A percentile compares a stretch with the other conserved stretches of the same genome.
Conservation (phyloP, 257 asterid genomes). For the Penstemon davidsonii region DNA sequence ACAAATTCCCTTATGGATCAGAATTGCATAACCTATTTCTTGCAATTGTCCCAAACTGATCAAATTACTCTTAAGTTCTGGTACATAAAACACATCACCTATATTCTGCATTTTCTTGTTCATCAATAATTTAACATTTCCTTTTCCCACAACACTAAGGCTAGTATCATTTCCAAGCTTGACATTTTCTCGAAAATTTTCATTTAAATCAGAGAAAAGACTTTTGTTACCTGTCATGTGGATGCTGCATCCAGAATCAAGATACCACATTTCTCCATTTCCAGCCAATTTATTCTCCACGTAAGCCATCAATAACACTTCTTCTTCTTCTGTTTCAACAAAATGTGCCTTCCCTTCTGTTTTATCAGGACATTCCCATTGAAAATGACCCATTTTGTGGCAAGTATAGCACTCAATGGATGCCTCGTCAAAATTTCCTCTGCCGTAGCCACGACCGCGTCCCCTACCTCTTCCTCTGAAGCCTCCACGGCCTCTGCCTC, state of each 20-base stretch:
- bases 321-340: slow-evolving; percentile 23
- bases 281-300: neutral
- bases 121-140: slow-evolving; percentile 10
- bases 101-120: no score
- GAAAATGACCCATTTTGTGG: slow-evolving; percentile 18
- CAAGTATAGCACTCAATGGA: slow-evolving; percentile 19
- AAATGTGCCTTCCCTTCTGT: slow-evolving; percentile 4
- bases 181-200: neutral
- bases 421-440: no score
- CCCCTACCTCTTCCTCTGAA: neutral
- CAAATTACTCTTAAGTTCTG: slow-evolving; percentile 19
- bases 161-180: slow-evolving; percentile 23
- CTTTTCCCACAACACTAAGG: slow-evolving; percentile 14
- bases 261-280: slow-evolving; percentile 10
- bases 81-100: slow-evolving; percentile 7
- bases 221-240: slow-evolving; percentile 12
- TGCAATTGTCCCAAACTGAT: slow-evolving; percentile 33
- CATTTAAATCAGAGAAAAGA: slow-evolving; percentile 12
- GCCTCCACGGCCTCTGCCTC: neutral
- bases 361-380: slow-evolving; percentile 12
- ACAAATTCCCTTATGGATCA: neutral
- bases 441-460: neutral
- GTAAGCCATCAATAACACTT: slow-evolving; percentile 18
- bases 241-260: slow-evolving; percentile 28
- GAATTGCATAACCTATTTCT: slow-evolving; percentile 2